Conservation (phyloP, 2,329 filamentous ascomycete species). For the Colletotrichum sublineola region DNA sequence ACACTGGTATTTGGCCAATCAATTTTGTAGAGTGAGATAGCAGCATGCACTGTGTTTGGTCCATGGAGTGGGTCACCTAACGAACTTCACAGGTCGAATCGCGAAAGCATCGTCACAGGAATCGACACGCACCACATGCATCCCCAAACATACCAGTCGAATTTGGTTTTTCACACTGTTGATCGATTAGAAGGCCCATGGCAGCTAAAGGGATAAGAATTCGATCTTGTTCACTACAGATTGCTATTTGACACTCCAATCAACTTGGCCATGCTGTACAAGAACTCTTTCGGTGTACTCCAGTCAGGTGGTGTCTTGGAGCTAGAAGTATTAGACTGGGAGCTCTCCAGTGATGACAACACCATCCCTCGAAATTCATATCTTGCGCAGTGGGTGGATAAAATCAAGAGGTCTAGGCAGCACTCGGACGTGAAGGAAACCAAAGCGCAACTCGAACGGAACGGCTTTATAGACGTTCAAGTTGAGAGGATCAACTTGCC, state of each 20-base stretch:
- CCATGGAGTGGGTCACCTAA: not conserved
- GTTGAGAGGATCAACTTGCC: not conserved
- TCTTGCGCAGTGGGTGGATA: not conserved
- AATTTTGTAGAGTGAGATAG: not conserved
- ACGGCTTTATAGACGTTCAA: not conserved
- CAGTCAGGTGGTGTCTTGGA: not conserved
- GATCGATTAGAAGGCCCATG: not conserved
- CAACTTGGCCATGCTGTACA: not conserved
- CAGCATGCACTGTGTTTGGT: not conserved
- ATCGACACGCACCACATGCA: not conserved
- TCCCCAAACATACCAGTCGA: not conserved
- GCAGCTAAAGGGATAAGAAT: not conserved
- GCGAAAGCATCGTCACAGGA: not conserved
- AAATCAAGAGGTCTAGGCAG: not conserved
- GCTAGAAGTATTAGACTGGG: not conserved
- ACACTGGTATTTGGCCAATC: not conserved
- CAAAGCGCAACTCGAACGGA: not conserved
- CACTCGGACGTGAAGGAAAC: not conserved
- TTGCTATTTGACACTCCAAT: not conserved
- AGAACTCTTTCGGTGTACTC: not conserved
- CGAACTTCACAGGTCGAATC: not conserved
- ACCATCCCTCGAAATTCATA: not conserved
- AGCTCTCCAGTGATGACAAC: not conserved
- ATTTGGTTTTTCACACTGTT: not conserved
- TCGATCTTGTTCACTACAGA: not conserved